A percentile compares a stretch with the other conserved stretches of the same genome.
These are phyloP conservation scores for Exophiala sideris DNA, from an alignment of 2,329 filamentous ascomycete species.

Conservation along the genomic window DNA sequence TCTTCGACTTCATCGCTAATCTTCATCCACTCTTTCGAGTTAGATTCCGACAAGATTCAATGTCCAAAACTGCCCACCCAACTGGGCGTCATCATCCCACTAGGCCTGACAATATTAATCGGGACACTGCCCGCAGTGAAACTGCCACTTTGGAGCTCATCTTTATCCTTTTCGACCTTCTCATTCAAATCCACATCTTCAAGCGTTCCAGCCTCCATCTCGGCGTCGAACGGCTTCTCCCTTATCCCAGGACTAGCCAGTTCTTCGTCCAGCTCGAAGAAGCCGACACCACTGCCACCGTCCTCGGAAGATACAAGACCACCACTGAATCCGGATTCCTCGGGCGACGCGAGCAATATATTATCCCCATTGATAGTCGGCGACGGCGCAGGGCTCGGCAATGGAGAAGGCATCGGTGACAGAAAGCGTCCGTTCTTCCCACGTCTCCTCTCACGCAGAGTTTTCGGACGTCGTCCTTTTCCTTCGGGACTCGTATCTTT, in stretches of 20 bases:
- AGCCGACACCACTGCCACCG: constrained; percentile 24
- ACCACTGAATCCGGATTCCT: constrained; percentile 15
- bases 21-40: neutral
- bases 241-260: constrained; percentile 20
- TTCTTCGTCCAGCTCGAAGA: constrained; percentile 30
- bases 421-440: constrained; percentile 8
- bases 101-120: constrained; percentile 26
- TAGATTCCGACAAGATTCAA: constrained; percentile 4
- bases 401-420: constrained; percentile 19
- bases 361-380: constrained; percentile 16
- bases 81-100: constrained; percentile 4
- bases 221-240: constrained; percentile 9
- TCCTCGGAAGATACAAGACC: constrained; percentile 13
- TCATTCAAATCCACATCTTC: neutral
- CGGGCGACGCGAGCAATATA: constrained; percentile 3
- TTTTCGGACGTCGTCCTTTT: neutral
- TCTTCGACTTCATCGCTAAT: neutral
- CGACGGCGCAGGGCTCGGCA: constrained; percentile 15
- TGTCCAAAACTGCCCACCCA: constrained; percentile 28
- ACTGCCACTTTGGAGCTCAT: neutral
- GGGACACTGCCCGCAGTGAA: constrained; percentile 23
- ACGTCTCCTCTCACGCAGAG: constrained; percentile 1
- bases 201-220: constrained; percentile 1
- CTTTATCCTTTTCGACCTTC: neutral
- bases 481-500: neutral